Evolutionary conservation across 148 eudicot genomes (phyloP).

Genomic region (Arctostaphylos glauca): DNA sequence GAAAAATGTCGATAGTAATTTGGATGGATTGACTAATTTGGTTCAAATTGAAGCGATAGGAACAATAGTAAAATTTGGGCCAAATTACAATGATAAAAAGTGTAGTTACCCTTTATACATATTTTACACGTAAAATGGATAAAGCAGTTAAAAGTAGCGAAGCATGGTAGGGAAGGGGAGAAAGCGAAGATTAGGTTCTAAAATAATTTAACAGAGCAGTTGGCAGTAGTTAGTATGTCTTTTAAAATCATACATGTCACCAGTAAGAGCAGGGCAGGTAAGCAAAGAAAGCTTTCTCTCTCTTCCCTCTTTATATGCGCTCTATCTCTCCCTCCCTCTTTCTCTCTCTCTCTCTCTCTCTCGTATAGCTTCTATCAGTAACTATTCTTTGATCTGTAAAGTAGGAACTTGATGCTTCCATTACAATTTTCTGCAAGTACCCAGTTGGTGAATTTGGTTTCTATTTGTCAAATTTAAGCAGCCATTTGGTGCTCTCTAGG

Average conservation of each 20-base stretch:
- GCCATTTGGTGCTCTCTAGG: conserved; percentile 38
- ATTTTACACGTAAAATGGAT: no score
- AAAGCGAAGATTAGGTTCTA: conserved; percentile 27
- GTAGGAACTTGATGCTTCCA: conserved; percentile 39
- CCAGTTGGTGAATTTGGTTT: conserved; percentile 36
- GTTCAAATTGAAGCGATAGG: background rate
- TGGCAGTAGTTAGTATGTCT: conserved; percentile 59
- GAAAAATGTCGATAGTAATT: background rate
- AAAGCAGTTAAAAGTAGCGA: conserved; percentile 15
- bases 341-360: conserved; percentile 5
- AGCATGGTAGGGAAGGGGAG: conserved; percentile 16
- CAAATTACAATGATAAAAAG: background rate
- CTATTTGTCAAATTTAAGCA: conserved; percentile 28
- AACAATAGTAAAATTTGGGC: background rate
- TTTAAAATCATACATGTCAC: conserved; percentile 43
- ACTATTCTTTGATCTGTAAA: conserved; percentile 29
- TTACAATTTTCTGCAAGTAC: conserved; percentile 37
- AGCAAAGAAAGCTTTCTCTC: conserved; percentile 24
- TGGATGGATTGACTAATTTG: background rate
- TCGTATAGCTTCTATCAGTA: background rate
- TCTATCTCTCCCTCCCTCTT: background rate
- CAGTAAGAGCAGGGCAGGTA: conserved; percentile 46
- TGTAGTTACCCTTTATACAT: background rate
- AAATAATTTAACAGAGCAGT: conserved; percentile 47
- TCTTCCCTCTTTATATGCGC: background rate